Evolutionary conservation across 148 eudicot species (phyloP).

Genomic region (Rhododendron simsii): DNA sequence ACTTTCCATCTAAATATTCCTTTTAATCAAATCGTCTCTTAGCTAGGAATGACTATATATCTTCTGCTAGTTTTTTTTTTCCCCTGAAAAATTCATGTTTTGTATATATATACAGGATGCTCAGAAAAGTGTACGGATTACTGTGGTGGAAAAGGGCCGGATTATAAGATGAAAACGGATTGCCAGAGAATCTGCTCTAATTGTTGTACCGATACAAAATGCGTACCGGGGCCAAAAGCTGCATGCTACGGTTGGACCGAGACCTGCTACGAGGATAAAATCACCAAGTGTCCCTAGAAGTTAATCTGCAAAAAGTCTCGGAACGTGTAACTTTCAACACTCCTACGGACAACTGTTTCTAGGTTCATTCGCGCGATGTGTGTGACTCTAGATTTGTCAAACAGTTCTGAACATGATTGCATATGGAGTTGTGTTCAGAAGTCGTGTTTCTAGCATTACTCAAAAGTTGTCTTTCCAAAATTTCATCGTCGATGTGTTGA

Average conservation of each 20-base stretch:
- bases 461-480: not conserved
- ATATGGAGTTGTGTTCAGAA: not conserved
- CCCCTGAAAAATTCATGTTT: not conserved
- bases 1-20: too few species aligned
- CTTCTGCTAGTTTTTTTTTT: too few species aligned
- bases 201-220: not conserved
- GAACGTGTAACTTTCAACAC: not conserved
- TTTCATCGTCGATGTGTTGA: not conserved
- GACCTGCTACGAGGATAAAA: not conserved
- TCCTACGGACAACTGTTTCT: not conserved
- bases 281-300: not conserved
- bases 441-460: too few species aligned
- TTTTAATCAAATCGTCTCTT: too few species aligned
- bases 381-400: not conserved
- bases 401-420: not conserved
- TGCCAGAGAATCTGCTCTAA: not conserved
- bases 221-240: not conserved
- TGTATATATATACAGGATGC: not conserved
- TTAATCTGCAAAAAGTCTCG: not conserved
- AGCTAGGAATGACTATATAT: too few species aligned
- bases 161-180: not conserved
- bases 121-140: not conserved
- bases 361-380: too few species aligned
- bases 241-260: not conserved
- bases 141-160: not conserved